Evolutionary conservation across 2,329 filamentous ascomycete genomes (phyloP).

Genomic region (Penicillium sp.): DNA sequence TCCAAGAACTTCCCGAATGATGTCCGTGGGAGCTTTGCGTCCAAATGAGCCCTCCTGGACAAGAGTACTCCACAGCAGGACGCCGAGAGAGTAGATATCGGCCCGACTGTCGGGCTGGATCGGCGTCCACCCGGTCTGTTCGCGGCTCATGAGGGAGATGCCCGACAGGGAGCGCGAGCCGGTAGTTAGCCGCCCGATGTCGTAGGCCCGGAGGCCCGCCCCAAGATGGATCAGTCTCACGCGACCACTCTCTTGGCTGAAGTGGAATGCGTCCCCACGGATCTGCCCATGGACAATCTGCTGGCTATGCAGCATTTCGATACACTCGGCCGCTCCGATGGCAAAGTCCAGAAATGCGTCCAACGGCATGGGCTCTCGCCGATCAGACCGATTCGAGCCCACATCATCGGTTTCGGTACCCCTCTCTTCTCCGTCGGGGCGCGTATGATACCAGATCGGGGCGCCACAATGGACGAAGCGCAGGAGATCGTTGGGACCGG

Average conservation of each 20-base stretch:
- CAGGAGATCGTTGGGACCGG: too few relatives aligned
- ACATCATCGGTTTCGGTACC: too few relatives aligned
- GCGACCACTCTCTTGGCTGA: neutral
- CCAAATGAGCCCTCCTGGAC: too few relatives aligned
- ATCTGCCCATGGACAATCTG: conserved; percentile 4
- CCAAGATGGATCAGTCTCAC: conserved; percentile 4
- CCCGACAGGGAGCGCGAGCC: neutral
- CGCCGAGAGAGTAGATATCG: conserved; percentile 2
- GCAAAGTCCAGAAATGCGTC: neutral
- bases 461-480: too few relatives aligned
- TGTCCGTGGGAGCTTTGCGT: too few relatives aligned
- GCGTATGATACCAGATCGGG: too few relatives aligned
- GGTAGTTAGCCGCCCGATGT: neutral
- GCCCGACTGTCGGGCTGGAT: neutral
- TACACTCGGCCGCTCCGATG: conserved; percentile 1
- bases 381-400: too few relatives aligned
- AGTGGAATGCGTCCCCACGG: neutral
- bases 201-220: neutral
- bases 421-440: too few relatives aligned
- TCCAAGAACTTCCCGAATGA: too few relatives aligned
- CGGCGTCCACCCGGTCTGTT: neutral
- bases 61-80: neutral
- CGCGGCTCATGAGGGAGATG: neutral
- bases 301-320: conserved; percentile 2
- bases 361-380: neutral